A percentile compares a stretch with the other conserved stretches of the same genome.
These are phyloP conservation scores for Breynia disticha DNA, from an alignment of 441 rosid genomes.

Conservation along the genomic window DNA sequence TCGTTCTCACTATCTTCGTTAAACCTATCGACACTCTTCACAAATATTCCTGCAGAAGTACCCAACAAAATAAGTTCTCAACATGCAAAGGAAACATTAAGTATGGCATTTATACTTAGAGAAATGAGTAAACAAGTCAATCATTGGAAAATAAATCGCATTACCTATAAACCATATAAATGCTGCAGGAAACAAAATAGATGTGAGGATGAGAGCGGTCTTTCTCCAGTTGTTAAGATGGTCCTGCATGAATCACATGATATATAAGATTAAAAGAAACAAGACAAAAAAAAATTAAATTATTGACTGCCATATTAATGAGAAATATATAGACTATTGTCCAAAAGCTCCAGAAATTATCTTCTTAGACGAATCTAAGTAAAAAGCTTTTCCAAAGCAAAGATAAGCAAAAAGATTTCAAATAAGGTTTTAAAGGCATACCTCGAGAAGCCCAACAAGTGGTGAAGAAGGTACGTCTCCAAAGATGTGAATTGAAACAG, in stretches of 20 bases:
- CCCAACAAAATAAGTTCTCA: not conserved
- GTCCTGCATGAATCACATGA: conserved; percentile 62
- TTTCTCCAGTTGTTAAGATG: conserved; percentile 64
- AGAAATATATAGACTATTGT: too few relatives aligned
- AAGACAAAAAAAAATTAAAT: too few relatives aligned
- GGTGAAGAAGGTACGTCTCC: conserved; percentile 68
- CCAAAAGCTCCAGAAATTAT: too few relatives aligned
- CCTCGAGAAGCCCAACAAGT: conserved; percentile 53
- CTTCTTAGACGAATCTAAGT: too few relatives aligned
- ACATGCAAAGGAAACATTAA: not conserved
- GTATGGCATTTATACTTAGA: too few relatives aligned
- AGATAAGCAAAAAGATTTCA: too few relatives aligned
- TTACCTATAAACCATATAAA: conserved; percentile 69
- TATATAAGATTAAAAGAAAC: too few relatives aligned
- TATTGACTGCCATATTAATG: too few relatives aligned
- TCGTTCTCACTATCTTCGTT: conserved; percentile 49
- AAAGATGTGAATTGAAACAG: conserved; percentile 48
- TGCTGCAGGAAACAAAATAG: conserved; percentile 69
- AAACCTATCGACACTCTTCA: conserved; percentile 62
- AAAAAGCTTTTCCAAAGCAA: too few relatives aligned
- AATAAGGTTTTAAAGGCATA: conserved; percentile 14
- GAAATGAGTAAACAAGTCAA: too few relatives aligned
- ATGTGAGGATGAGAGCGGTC: conserved; percentile 69
- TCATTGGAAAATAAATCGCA: not conserved
- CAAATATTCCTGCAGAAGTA: conserved; percentile 47